These are phyloP conservation scores for Lepidium didymum DNA, from an alignment of 345 rosid species.

Conservation along the genomic window DNA sequence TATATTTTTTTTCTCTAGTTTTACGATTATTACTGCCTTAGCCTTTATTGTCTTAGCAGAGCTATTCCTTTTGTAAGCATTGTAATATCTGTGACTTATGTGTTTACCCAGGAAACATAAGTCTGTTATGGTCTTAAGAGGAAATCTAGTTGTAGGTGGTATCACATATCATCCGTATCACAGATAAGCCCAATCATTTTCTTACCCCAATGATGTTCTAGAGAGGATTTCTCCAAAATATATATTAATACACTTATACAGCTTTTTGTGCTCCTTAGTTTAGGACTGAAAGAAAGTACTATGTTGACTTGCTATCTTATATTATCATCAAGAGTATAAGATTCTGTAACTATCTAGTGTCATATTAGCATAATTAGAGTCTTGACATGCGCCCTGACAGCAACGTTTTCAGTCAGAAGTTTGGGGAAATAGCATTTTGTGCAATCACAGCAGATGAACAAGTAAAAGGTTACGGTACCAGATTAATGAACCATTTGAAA, in stretches of 20 bases:
- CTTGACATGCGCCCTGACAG: conserved; percentile 1
- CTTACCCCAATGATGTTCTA: conserved; percentile 16
- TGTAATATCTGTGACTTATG: conserved; percentile 7
- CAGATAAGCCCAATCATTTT: conserved; percentile 38
- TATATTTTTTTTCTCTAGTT: neutral
- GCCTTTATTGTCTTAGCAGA: neutral
- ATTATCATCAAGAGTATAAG: neutral
- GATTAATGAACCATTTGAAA: conserved; percentile 98
- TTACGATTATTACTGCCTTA: neutral
- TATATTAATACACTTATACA: neutral
- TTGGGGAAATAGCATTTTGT: conserved; percentile 99
- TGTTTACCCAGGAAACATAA: conserved; percentile 69
- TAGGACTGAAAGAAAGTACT: neutral
- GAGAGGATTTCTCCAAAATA: neutral
- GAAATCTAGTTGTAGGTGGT: conserved; percentile 89
- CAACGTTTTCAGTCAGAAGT: conserved; percentile 59
- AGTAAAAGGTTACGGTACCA: conserved; percentile 99
- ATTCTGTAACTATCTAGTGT: conserved; percentile 27
- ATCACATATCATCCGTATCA: conserved; percentile 96
- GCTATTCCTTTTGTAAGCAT: neutral
- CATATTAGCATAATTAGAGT: conserved; percentile 36
- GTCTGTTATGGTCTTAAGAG: conserved; percentile 92
- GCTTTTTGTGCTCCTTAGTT: neutral
- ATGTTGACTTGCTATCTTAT: neutral
- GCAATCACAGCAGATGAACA: conserved; percentile 99